Evolutionary conservation across 805 yeast species (phyloP).

Genomic region (Hanseniaspora meyeri): DNA sequence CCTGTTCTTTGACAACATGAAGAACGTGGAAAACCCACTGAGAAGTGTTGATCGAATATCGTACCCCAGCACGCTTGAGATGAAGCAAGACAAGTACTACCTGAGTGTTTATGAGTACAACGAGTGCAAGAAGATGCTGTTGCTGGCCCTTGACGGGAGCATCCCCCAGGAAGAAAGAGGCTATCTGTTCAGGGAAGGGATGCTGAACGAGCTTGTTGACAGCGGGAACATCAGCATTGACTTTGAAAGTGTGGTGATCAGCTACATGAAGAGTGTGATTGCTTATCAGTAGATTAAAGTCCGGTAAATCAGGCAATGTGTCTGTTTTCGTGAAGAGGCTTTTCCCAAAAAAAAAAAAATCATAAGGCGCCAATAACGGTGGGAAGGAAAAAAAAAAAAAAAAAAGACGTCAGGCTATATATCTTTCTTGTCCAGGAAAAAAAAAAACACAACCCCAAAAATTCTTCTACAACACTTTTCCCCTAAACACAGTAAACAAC

Average conservation of each 20-base stretch:
- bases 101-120: background rate
- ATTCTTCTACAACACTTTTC: too few species aligned
- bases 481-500: too few species aligned
- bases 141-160: background rate
- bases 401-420: too few species aligned
- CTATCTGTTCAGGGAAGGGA: background rate
- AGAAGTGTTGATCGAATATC: slow-evolving; percentile 6
- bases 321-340: background rate
- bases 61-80: slow-evolving; percentile 7
- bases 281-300: background rate
- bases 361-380: too few species aligned
- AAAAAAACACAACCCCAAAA: background rate
- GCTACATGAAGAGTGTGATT: background rate
- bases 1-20: slow-evolving; percentile 12
- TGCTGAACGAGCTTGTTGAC: background rate
- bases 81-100: slow-evolving; percentile 1
- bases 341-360: background rate
- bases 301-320: background rate
- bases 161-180: background rate
- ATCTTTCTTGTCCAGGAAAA: background rate
- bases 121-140: slow-evolving; percentile 1
- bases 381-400: background rate
- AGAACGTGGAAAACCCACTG: slow-evolving; percentile 7
- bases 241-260: background rate
- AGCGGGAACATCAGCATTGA: background rate